Conservation (phyloP, 306 rosid genomes). For the Citrullus colocynthis region DNA sequence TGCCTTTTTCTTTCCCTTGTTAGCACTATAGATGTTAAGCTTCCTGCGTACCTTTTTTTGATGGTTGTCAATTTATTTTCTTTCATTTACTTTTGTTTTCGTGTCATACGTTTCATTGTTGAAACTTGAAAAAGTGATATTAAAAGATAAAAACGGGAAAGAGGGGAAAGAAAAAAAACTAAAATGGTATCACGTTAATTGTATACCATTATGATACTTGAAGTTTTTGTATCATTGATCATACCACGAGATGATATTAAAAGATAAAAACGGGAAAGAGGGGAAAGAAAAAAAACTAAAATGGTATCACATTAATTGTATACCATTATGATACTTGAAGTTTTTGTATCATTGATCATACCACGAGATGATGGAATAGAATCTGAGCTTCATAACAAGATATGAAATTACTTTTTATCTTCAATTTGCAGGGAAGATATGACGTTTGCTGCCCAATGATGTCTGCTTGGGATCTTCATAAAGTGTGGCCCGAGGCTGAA, state of each 20-base stretch:
- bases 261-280: not conserved
- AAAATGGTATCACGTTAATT: not conserved
- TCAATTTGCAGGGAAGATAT: slow-evolving; percentile 67
- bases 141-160: not conserved
- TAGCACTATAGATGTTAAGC: not conserved
- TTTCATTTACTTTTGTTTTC: not conserved
- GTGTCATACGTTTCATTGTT: not conserved
- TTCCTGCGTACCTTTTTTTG: not conserved
- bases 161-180: not conserved
- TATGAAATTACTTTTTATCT: not conserved
- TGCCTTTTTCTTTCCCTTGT: not conserved
- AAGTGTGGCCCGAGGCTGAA: slow-evolving; percentile 95
- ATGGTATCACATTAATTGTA: not conserved
- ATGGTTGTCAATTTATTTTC: not conserved
- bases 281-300: not conserved
- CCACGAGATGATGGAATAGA: not conserved
- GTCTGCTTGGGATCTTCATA: slow-evolving; percentile 99
- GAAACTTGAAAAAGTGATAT: not conserved
- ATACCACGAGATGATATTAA: not conserved
- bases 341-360: not conserved
- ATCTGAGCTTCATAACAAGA: slow-evolving; percentile 4
- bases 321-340: not conserved
- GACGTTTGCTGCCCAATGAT: slow-evolving; percentile 91
- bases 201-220: not conserved
- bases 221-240: not conserved